These are phyloP conservation scores for Irpex sp. DNA, from an alignment of 1,284 basidiomycete species.

Conservation along the genomic window DNA sequence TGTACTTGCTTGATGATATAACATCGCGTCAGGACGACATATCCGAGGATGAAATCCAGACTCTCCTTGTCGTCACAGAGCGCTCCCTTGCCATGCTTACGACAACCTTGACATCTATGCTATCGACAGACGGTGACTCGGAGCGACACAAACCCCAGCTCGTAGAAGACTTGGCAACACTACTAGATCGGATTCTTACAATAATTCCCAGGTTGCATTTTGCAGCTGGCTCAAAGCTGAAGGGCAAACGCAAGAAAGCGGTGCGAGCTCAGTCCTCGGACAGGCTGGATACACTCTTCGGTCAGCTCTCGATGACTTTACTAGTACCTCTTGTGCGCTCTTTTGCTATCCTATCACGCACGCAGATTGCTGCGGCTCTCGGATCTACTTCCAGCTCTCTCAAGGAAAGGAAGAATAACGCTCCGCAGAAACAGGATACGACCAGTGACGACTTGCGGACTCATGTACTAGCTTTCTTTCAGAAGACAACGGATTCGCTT, in stretches of 20 bases:
- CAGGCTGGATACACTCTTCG: constrained; percentile 25
- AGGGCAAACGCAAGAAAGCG: neutral
- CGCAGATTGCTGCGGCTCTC: constrained; percentile 22
- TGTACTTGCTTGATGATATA: too few species aligned
- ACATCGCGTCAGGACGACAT: neutral
- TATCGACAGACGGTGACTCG: neutral
- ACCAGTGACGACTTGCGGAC: constrained; percentile 27
- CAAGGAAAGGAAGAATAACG: neutral
- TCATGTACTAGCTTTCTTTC: constrained; percentile 23
- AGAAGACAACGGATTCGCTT: constrained; percentile 21
- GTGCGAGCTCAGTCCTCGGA: neutral
- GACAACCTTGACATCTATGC: neutral
- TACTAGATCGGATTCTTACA: neutral
- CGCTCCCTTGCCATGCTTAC: neutral
- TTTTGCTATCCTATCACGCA: constrained; percentile 27
- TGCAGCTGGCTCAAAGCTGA: neutral
- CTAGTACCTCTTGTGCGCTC: constrained; percentile 33
- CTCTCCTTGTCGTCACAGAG: neutral
- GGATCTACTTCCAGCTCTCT: neutral
- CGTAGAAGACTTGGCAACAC: neutral
- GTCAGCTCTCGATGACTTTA: constrained; percentile 24
- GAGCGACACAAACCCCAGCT: neutral
- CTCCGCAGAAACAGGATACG: neutral
- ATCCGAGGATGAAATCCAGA: neutral
- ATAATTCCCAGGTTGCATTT: neutral